Conservation (phyloP, 257 asterid genomes). For the Jaltomata sinuosa region DNA sequence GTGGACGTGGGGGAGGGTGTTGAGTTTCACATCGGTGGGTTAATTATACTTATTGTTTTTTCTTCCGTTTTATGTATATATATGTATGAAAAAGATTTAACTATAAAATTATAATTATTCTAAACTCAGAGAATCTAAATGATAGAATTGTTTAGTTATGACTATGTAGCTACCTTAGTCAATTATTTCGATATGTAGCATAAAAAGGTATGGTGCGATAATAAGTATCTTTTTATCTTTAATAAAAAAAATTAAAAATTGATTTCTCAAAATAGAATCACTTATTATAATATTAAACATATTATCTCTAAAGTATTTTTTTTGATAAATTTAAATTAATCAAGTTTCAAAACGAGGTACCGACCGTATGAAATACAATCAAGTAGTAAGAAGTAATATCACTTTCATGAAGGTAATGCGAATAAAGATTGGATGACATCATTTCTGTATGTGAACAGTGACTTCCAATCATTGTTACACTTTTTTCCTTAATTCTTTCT, state of each 20-base stretch:
- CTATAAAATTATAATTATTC: neutral
- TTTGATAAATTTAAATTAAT: neutral
- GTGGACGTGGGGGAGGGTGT: too few species aligned
- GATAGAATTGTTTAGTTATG: neutral
- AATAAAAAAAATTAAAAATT: neutral
- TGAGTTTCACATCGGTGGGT: too few species aligned
- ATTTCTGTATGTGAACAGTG: constrained; percentile 18
- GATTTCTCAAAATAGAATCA: neutral
- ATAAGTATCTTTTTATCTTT: neutral
- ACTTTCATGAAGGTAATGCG: constrained; percentile 7
- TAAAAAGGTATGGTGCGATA: neutral
- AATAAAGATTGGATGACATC: constrained; percentile 15
- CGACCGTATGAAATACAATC: neutral
- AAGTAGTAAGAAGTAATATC: neutral
- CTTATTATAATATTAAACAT: neutral
- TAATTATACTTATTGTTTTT: too few species aligned
- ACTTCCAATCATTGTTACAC: constrained; percentile 12
- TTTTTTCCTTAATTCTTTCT: neutral
- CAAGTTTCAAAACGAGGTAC: neutral
- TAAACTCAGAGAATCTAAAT: neutral
- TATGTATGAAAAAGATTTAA: too few species aligned
- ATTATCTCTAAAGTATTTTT: neutral
- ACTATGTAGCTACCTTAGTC: neutral
- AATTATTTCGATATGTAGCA: neutral
- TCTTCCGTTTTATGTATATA: too few species aligned